phyloP scores from a whole-genome alignment of 2,329 filamentous ascomycete species.

The Achaetomium macrosporum region DNA sequence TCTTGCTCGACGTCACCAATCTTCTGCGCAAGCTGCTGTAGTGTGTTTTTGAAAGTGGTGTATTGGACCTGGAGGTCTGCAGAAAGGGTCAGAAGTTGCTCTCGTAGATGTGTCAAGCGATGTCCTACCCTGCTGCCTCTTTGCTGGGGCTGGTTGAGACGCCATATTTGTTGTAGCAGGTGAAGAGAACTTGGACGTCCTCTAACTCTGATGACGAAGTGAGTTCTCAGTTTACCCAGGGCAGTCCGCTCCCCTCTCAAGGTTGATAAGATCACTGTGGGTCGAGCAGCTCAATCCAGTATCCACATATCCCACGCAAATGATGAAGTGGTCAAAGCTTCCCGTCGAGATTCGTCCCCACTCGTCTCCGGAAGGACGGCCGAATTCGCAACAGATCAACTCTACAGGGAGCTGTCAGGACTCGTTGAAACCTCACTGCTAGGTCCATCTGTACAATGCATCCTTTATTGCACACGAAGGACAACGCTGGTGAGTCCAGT shows the following conservation, averaged over 20 bases:
- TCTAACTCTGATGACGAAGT: constrained; percentile 2
- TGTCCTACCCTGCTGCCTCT: constrained; percentile 67
- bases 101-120: not conserved
- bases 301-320: not conserved
- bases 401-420: too few relatives aligned
- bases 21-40: constrained; percentile 91
- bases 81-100: constrained; percentile 8
- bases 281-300: not conserved
- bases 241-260: not conserved
- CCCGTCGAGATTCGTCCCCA: not conserved
- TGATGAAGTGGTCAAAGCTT: constrained; percentile 16
- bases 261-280: not conserved
- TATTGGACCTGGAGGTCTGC: constrained; percentile 76
- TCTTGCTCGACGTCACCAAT: constrained; percentile 98
- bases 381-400: too few relatives aligned
- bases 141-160: constrained; percentile 49
- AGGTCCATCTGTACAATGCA: constrained; percentile 60
- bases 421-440: not conserved
- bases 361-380: not conserved
- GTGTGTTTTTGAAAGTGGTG: constrained; percentile 66
- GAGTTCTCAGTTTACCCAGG: too few relatives aligned
- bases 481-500: constrained; percentile 67
- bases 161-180: constrained; percentile 36
- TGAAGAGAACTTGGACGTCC: not conserved
- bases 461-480: constrained; percentile 91